These are phyloP conservation scores for Globisporangium cystogenes DNA, from an alignment of 352 stramenopile genomes.

Conservation along the genomic window DNA sequence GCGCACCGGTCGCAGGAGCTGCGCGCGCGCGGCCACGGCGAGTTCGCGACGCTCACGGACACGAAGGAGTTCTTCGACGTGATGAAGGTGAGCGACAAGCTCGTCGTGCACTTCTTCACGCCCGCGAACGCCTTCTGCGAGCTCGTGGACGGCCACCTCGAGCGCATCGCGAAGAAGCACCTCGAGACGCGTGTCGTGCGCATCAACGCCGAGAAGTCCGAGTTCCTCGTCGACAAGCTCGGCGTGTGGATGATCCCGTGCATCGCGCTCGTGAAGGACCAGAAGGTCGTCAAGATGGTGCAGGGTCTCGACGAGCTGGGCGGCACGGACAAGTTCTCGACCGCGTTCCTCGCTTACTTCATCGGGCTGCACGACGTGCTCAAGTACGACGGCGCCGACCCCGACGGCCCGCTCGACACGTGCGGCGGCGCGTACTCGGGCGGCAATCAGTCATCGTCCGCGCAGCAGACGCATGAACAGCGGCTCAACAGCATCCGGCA, in stretches of 20 bases:
- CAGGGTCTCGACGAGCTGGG: slow-evolving; percentile 94
- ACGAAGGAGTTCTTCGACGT: slow-evolving; percentile 95
- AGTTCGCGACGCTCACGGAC: slow-evolving; percentile 88
- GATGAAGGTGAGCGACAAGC: slow-evolving; percentile 88
- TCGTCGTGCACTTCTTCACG: slow-evolving; percentile 96
- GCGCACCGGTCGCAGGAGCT: slow-evolving; percentile 65
- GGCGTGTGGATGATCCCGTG: slow-evolving; percentile 96
- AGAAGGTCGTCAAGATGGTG: slow-evolving; percentile 96
- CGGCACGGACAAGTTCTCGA: slow-evolving; percentile 91
- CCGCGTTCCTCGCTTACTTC: slow-evolving; percentile 90
- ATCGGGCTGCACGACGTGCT: slow-evolving; percentile 92
- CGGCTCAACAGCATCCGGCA: slow-evolving; percentile 68
- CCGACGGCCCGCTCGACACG: slow-evolving; percentile 54
- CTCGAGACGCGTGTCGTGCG: slow-evolving; percentile 94
- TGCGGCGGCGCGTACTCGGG: slow-evolving; percentile 51
- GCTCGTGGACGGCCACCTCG: slow-evolving; percentile 91
- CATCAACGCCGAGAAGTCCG: slow-evolving; percentile 95
- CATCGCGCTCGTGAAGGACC: slow-evolving; percentile 93
- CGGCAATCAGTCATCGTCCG: slow-evolving; percentile 24
- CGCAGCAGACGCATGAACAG: slow-evolving; percentile 41
- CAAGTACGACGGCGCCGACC: slow-evolving; percentile 92
- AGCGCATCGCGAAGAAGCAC: slow-evolving; percentile 87
- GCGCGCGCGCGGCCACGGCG: slow-evolving; percentile 74
- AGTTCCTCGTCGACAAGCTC: slow-evolving; percentile 96
- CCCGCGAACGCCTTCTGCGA: slow-evolving; percentile 90